Conservation (phyloP, 495 filamentous ascomycete genomes). For the Xylaria palmicola region DNA sequence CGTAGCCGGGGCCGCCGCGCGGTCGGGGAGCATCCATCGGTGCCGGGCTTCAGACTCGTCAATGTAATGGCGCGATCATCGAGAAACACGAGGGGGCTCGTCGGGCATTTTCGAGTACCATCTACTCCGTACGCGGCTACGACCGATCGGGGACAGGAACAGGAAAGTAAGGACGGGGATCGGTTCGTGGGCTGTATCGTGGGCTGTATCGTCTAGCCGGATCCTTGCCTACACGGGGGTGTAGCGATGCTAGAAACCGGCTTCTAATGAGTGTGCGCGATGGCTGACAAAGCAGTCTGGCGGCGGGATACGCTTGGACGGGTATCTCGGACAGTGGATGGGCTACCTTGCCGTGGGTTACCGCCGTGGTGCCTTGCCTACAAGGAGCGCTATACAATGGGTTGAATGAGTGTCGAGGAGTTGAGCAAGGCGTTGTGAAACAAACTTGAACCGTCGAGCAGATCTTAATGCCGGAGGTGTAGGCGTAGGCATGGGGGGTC, state of each 20-base stretch:
- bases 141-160: neutral
- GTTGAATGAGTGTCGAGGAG: too few species aligned
- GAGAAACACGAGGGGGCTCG: constrained; percentile 20
- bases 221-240: too few species aligned
- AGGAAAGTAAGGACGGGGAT: constrained; percentile 19
- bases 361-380: too few species aligned
- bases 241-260: neutral
- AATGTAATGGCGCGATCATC: constrained; percentile 22
- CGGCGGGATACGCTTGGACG: neutral
- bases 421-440: neutral
- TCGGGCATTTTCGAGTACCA: constrained; percentile 25
- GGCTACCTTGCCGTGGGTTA: too few species aligned
- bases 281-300: neutral
- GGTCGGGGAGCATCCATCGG: constrained; percentile 30
- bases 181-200: neutral
- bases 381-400: too few species aligned
- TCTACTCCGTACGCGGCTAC: neutral
- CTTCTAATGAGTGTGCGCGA: neutral
- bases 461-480: too few species aligned
- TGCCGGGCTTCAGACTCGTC: constrained; percentile 14
- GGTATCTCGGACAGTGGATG: neutral
- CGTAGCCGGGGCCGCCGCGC: constrained; percentile 22
- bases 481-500: too few species aligned
- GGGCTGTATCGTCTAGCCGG: neutral
- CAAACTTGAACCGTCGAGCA: neutral